These are phyloP conservation scores for Oenanthe javanica DNA, from an alignment of 140 eudicot species.

Conservation along the genomic window DNA sequence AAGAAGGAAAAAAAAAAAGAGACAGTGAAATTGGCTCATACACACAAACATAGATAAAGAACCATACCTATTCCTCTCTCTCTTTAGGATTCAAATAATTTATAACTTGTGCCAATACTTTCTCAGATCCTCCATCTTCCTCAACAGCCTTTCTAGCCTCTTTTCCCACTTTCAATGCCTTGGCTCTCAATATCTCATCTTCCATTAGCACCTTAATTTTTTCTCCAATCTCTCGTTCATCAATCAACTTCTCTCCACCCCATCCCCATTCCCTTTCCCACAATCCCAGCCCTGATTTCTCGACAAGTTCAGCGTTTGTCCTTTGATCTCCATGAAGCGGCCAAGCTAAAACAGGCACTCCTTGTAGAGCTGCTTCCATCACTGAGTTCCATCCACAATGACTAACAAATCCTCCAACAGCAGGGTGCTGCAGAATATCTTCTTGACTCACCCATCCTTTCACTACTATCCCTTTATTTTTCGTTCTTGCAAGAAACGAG, in stretches of 20 bases:
- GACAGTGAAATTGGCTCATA: no score
- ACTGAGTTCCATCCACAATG: slow-evolving; percentile 72
- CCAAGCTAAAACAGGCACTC: slow-evolving; percentile 62
- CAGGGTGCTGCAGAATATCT: slow-evolving; percentile 12
- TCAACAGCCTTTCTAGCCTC: slow-evolving; percentile 26
- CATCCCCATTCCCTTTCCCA: slow-evolving; percentile 46
- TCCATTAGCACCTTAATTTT: slow-evolving; percentile 24
- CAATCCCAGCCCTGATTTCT: slow-evolving; percentile 30
- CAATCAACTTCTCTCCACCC: slow-evolving; percentile 34
- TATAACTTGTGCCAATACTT: not conserved
- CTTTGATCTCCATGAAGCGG: slow-evolving; percentile 37
- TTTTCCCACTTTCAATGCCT: slow-evolving; percentile 22
- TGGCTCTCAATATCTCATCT: slow-evolving; percentile 13
- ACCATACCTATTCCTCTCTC: not conserved
- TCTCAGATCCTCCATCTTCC: slow-evolving; percentile 18
- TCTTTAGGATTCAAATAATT: not conserved
- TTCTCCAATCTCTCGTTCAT: slow-evolving; percentile 24
- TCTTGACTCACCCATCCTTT: slow-evolving; percentile 12
- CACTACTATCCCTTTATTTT: not conserved
- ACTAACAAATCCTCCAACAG: slow-evolving; percentile 46
- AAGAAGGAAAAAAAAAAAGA: not conserved
- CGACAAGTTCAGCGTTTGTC: slow-evolving; percentile 33
- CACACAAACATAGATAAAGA: not conserved
- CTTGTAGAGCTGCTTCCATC: slow-evolving; percentile 41
- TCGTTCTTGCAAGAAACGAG: not conserved